Conservation (phyloP, 768 basidiomycete genomes). For the Phanerochaete carnosa region DNA sequence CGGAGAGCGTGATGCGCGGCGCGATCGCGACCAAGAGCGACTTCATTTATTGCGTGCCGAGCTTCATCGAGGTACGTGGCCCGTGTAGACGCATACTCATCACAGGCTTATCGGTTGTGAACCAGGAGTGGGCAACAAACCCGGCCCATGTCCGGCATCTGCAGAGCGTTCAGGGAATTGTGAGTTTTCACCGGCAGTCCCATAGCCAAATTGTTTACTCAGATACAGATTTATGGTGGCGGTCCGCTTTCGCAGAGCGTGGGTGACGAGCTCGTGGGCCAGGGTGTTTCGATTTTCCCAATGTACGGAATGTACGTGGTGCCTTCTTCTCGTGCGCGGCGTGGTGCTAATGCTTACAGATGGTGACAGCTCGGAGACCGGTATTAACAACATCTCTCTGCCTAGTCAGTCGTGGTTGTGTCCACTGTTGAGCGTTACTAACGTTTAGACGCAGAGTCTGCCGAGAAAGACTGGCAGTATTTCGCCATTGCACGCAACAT, state of each 20-base stretch:
- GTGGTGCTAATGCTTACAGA: not conserved
- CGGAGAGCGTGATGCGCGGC: constrained; percentile 21
- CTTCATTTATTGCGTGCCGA: constrained; percentile 25
- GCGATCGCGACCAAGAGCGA: constrained; percentile 20
- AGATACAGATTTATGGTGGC: constrained; percentile 15
- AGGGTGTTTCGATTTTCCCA: constrained; percentile 10
- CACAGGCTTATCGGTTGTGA: not conserved
- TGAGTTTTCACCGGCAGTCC: not conserved
- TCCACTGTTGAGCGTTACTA: not conserved
- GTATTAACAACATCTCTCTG: constrained; percentile 6
- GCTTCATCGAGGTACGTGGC: constrained; percentile 27
- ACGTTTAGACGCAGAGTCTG: constrained; percentile 7
- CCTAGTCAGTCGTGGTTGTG: constrained; percentile 2
- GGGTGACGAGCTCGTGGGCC: constrained; percentile 9
- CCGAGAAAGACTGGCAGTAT: constrained; percentile 23
- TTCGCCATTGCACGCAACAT: constrained; percentile 15
- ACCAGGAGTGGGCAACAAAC: constrained; percentile 26
- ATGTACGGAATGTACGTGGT: constrained; percentile 14
- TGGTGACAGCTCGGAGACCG: constrained; percentile 8
- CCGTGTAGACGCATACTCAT: not conserved
- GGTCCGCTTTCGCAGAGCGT: constrained; percentile 13
- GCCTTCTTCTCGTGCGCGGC: not conserved
- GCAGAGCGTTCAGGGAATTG: constrained; percentile 9
- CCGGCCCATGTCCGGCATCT: constrained; percentile 17
- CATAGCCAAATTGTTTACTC: not conserved